Percentiles rank a stretch among this genome's conserved stretches.
These are phyloP conservation scores for Candolleomyces eurysporus DNA, from an alignment of 768 basidiomycete species.

Conservation along the genomic window DNA sequence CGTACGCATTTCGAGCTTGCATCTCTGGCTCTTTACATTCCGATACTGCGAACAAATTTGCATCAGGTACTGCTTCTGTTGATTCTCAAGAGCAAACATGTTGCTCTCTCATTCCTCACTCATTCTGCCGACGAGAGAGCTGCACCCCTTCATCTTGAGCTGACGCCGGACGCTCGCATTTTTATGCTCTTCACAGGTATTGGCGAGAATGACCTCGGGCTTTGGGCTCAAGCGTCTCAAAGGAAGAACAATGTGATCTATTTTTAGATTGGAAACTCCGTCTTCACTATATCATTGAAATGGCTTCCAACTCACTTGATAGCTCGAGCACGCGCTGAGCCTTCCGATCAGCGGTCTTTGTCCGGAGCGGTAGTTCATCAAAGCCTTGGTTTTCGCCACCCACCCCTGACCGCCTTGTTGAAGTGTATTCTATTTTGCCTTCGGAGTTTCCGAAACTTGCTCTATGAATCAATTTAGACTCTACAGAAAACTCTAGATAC, in stretches of 20 bases:
- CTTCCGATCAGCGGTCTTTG: no score
- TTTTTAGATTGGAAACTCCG: no score
- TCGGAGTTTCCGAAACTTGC: no score
- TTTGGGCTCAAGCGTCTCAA: constrained; percentile 25
- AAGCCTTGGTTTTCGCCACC: no score
- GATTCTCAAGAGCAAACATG: constrained; percentile 34
- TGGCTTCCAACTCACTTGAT: no score
- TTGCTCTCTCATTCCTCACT: constrained; percentile 45
- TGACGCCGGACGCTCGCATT: constrained; percentile 41
- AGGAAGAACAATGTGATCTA: constrained; percentile 19
- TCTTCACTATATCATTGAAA: no score
- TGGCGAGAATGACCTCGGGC: constrained; percentile 12
- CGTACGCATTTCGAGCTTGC: constrained; percentile 22
- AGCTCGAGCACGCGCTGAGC: no score
- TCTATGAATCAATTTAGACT: no score
- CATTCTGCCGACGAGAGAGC: constrained; percentile 41
- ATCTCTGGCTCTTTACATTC: background rate
- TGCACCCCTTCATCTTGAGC: constrained; percentile 35
- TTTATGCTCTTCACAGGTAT: constrained; percentile 49
- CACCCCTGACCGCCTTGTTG: no score
- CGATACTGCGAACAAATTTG: background rate
- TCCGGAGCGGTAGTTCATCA: no score
- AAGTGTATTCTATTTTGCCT: no score
- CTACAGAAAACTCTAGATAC: no score
- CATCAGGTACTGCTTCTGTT: constrained; percentile 41